Conservation (phyloP, 106 monocot species). For the Narthecium ossifragum region DNA sequence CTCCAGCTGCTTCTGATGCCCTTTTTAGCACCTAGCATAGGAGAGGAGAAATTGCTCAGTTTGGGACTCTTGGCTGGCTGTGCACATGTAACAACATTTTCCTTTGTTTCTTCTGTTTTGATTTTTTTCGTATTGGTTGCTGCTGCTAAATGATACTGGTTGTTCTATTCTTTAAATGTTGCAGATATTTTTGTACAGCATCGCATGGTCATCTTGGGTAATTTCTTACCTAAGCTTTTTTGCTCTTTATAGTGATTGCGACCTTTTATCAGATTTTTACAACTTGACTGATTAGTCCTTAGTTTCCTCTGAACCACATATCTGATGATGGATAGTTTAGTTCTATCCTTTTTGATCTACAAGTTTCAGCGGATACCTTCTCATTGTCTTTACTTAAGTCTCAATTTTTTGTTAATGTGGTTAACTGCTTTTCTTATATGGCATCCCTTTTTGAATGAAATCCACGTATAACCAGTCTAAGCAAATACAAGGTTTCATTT, state of each 20-base stretch:
- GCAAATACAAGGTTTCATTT: too few relatives aligned
- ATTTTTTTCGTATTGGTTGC: background rate
- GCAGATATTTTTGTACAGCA: constrained; percentile 78
- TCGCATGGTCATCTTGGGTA: constrained; percentile 94
- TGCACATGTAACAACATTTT: constrained; percentile 42
- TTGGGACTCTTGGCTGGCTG: constrained; percentile 67
- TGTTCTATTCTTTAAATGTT: constrained; percentile 12
- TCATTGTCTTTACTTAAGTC: too few relatives aligned
- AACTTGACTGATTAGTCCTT: too few relatives aligned
- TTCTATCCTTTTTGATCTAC: too few relatives aligned
- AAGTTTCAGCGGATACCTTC: too few relatives aligned
- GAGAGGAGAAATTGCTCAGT: constrained; percentile 70
- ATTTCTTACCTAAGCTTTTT: constrained; percentile 6
- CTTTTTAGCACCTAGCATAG: constrained; percentile 34
- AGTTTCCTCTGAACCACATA: too few relatives aligned
- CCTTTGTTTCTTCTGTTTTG: background rate
- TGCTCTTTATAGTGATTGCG: background rate
- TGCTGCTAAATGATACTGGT: background rate
- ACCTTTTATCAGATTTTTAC: too few relatives aligned
- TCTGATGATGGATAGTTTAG: too few relatives aligned
- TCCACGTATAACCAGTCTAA: too few relatives aligned
- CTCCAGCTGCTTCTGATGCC: constrained; percentile 79
- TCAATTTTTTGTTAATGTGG: too few relatives aligned
- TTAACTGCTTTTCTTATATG: too few relatives aligned
- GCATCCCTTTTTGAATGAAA: too few relatives aligned